Evolutionary conservation across 2,329 filamentous ascomycete species (phyloP).

Genomic region (Penicillium rolfsii): DNA sequence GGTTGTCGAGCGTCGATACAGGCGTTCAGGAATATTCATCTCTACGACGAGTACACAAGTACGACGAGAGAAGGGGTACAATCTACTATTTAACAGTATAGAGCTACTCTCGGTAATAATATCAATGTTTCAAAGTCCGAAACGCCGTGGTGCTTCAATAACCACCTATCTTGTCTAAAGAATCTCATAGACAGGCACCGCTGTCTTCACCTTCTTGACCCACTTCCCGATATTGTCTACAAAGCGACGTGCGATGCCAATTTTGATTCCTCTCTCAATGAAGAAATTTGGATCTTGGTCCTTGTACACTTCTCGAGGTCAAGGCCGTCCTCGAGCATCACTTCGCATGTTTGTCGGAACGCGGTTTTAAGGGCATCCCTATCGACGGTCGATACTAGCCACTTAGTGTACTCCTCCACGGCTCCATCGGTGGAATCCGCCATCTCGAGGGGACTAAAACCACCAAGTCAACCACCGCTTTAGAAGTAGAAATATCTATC

Average conservation of each 20-base stretch:
- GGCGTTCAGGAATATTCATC: too few species aligned
- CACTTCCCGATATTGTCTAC: conserved; percentile 9
- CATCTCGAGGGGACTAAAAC: not conserved
- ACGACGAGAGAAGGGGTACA: too few species aligned
- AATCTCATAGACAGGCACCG: conserved; percentile 12
- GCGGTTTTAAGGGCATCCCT: conserved; percentile 7
- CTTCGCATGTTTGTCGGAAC: conserved; percentile 2
- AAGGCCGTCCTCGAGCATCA: conserved; percentile 10
- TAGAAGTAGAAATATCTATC: not conserved
- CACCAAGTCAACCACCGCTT: too few species aligned
- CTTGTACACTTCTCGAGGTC: conserved; percentile 12
- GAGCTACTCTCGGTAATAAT: too few species aligned
- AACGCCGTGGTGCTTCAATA: too few species aligned
- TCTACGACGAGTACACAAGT: too few species aligned
- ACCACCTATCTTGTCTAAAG: not conserved
- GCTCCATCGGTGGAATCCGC: not conserved
- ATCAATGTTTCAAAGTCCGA: too few species aligned
- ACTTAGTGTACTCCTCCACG: conserved; percentile 10
- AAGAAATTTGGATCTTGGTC: conserved; percentile 13
- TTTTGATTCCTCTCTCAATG: conserved; percentile 12
- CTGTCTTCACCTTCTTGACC: conserved; percentile 8
- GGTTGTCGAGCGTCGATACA: too few species aligned
- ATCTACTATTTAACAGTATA: too few species aligned
- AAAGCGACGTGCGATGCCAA: conserved; percentile 13
- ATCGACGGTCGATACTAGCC: conserved; percentile 3